Percentiles rank a stretch among this genome's conserved stretches.
Evolutionary conservation across 23 red algal genomes (phyloP).

Genomic region (Chondrus crispus): DNA sequence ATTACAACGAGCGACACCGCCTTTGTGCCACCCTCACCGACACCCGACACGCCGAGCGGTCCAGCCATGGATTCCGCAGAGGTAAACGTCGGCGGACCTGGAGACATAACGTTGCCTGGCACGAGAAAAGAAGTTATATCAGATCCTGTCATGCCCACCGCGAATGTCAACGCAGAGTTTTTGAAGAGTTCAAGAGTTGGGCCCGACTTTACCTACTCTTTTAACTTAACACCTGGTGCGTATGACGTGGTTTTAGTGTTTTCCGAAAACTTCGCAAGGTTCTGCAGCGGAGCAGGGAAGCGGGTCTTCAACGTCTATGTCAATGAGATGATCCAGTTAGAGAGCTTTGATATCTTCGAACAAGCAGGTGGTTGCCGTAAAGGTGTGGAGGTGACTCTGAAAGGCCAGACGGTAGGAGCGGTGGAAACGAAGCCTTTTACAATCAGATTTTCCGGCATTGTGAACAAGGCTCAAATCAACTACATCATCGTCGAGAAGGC

Average conservation of each 20-base stretch:
- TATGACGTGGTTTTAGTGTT: slow-evolving; percentile 43
- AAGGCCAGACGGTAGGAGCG: slow-evolving; percentile 12
- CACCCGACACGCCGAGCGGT: neutral
- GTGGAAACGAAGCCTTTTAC: slow-evolving; percentile 9
- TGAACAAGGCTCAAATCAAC: slow-evolving; percentile 19
- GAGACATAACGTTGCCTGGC: neutral
- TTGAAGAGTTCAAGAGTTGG: neutral
- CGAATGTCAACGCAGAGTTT: neutral
- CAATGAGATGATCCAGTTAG: slow-evolving; percentile 23
- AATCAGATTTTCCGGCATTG: neutral
- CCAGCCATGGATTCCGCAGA: neutral
- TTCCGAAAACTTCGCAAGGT: slow-evolving; percentile 28
- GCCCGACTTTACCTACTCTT: slow-evolving; percentile 40
- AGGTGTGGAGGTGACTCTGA: neutral
- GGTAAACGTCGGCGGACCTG: neutral
- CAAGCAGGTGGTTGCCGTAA: neutral
- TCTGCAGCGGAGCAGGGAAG: neutral
- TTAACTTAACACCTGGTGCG: slow-evolving; percentile 22
- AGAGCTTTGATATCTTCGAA: slow-evolving; percentile 38
- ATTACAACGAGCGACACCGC: neutral
- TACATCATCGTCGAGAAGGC: neutral
- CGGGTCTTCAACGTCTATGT: slow-evolving; percentile 62
- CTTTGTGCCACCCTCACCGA: neutral
- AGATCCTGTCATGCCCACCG: neutral
- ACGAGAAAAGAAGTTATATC: neutral